Base-by-base conservation (phyloP, 306 rosid species). In the Casuarina glauca region DNA sequence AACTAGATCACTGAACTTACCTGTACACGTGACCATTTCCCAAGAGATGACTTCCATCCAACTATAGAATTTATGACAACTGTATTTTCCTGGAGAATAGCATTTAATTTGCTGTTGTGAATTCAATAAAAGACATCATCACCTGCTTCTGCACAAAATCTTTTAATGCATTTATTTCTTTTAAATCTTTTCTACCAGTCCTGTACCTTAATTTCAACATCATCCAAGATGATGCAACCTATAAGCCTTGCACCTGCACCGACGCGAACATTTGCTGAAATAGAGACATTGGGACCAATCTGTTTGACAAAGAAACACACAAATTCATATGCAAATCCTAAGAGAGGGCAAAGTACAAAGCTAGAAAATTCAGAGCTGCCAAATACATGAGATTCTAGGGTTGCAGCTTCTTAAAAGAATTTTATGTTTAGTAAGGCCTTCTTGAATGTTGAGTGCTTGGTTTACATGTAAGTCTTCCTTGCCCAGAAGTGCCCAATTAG, bases 241-340 rank as follows among this genome's bases (percentile, higher is more conserved):
- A 93, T 88, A 74, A 95, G 98, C 88, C 99, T 91, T 70, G 89
- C 91, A 44, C 99, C 98, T 44, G 97, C 92, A 69, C 98, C 99
- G 35, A 95, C 82, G 61, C 94, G 97, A 79, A 97, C 99, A 88
- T 95, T 95, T 83, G 99, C 99, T 53, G 97, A 91, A 79, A 95
- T 95, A 38, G 97, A 95, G 44, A 95, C 99, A 53, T 90, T 85
- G 35, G 99, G 96, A 41, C 99, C 99, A 32, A 95, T 91, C 99
- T 95, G 94, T 78, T 71, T 69, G 86, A 48, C 60, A 52, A 12
- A 75, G 70, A 62, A 74, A 67, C 70, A 39, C 11, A 66, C 17
- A 41, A 20, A 57, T 57, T 57, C 63, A 19, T 35, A 58, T 3
- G 16, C 16, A 58, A 58, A 58, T 26, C n/a, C 66, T 54, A 10